A percentile compares a stretch with the other conserved stretches of the same genome.
These are phyloP conservation scores for Hyaloperonospora brassicae DNA, from an alignment of 352 stramenopile genomes.

Conservation along the genomic window DNA sequence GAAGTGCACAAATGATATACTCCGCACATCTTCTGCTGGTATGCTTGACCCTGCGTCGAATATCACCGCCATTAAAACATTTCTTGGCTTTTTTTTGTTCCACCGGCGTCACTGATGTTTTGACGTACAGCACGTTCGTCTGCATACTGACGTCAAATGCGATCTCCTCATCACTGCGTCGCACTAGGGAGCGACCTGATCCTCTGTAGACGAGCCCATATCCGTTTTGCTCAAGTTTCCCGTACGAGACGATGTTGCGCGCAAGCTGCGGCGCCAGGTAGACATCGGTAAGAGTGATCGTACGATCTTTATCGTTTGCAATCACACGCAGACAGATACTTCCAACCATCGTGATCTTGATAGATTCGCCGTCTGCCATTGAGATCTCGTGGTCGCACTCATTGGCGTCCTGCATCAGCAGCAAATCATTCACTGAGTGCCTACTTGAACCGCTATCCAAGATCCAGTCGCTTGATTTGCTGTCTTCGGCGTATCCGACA, in stretches of 20 bases:
- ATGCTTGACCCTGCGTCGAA: too few species aligned
- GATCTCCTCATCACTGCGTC: not conserved
- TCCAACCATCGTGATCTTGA: not conserved
- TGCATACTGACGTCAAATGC: not conserved
- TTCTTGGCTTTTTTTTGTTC: too few species aligned
- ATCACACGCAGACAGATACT: not conserved
- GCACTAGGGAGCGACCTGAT: not conserved
- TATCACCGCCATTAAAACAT: too few species aligned
- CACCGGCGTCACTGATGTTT: not conserved
- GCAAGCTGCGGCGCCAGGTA: not conserved
- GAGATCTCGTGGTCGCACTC: not conserved
- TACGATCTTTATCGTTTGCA: not conserved
- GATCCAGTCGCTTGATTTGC: too few species aligned
- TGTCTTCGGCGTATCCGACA: not conserved
- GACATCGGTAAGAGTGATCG: not conserved
- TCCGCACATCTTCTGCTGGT: too few species aligned
- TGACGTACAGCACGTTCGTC: not conserved
- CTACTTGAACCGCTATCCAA: not conserved
- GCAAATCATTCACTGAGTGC: not conserved
- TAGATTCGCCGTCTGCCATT: not conserved
- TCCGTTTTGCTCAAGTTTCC: not conserved
- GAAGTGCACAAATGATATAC: too few species aligned
- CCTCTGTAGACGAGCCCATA: not conserved
- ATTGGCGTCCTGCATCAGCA: not conserved
- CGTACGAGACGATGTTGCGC: constrained; percentile 1